Evolutionary conservation across 2,329 filamentous ascomycete species (phyloP), one percentile per base, ranked within the genome.

Genomic region (Conoideocrella luteorostrata): DNA sequence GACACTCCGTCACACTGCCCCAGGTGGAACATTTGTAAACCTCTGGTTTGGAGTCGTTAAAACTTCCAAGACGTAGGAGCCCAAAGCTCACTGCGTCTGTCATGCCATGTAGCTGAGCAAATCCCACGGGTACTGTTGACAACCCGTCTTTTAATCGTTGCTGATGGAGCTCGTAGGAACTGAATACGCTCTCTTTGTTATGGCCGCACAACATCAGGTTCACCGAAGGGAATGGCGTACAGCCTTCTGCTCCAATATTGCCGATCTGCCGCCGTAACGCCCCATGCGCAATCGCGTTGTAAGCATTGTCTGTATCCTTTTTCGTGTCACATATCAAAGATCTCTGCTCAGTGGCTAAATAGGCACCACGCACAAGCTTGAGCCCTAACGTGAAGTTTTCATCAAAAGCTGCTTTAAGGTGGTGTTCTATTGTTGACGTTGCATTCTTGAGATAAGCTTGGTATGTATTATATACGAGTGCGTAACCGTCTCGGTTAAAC

Each of bases 31-130:
- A 68, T 50, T 68, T 68, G 50, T 58, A 67, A 2, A 67, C 65
- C 15, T 60, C 56, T 0, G 62, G 60, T 9, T 45, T 45, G n/a
- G 39, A 24, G 2, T 28, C 30, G 5, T 35, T 13, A 29, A 4
- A 5, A n/a, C 43, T 47, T 40, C 59, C 61, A 30, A 50, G 37
- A 15, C 69, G 65, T 6, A 78, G 59, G 0, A 79, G 58, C 10
- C 65, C 63, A 50, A 72, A 74, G 30, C 69, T 72, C 15, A 79
- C 64, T 49, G 78, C 72, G 42, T 79, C 76, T 0, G 76, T 74
- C 75, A 79, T 79, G 4, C 75, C 75, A 46, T 75, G 69, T 0
- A 79, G 64, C 53, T 79, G 76, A 0, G 71, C 75, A 49, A 73
- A 79, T 4, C 56, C 63, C 4, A 77, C 60, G 0, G 54, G 47